A percentile compares a stretch with the other conserved stretches of the same genome.
These are phyloP conservation scores for Boeremia lycopersici DNA, from an alignment of 2,329 filamentous ascomycete species.

Conservation along the genomic window DNA sequence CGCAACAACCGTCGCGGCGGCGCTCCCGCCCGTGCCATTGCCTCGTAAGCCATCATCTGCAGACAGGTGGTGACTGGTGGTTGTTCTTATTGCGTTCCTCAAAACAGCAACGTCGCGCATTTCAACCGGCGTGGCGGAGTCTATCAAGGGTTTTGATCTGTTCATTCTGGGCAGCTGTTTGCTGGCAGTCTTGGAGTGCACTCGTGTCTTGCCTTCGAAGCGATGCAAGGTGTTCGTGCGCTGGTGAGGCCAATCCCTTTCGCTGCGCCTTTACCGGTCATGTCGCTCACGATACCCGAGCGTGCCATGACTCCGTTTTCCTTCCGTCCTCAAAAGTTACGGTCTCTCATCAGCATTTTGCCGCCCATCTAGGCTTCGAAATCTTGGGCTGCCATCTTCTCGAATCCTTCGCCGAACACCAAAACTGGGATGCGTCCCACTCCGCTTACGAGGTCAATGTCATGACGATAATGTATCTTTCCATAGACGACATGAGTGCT, in stretches of 20 bases:
- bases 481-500: constrained; percentile 39
- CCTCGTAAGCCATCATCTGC: constrained; percentile 46
- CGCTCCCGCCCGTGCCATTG: constrained; percentile 51
- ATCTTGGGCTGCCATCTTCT: constrained; percentile 31
- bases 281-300: constrained; percentile 28
- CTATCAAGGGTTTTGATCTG: constrained; percentile 31
- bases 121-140: constrained; percentile 33
- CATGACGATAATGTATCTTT: constrained; percentile 22
- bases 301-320: constrained; percentile 25
- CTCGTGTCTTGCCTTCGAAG: constrained; percentile 18
- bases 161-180: constrained; percentile 29
- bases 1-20: constrained; percentile 49
- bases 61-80: constrained; percentile 3
- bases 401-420: constrained; percentile 26
- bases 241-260: constrained; percentile 21
- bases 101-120: constrained; percentile 38
- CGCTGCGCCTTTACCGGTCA: constrained; percentile 28
- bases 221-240: constrained; percentile 25
- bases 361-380: constrained; percentile 25
- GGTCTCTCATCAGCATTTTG: constrained; percentile 27
- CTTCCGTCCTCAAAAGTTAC: constrained; percentile 43
- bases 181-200: constrained; percentile 23
- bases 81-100: constrained; percentile 25
- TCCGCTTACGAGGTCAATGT: constrained; percentile 18
- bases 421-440: constrained; percentile 8